These are phyloP conservation scores for Pneumocystis murina DNA, from an alignment of 1,139 yeast genomes.

Conservation along the genomic window DNA sequence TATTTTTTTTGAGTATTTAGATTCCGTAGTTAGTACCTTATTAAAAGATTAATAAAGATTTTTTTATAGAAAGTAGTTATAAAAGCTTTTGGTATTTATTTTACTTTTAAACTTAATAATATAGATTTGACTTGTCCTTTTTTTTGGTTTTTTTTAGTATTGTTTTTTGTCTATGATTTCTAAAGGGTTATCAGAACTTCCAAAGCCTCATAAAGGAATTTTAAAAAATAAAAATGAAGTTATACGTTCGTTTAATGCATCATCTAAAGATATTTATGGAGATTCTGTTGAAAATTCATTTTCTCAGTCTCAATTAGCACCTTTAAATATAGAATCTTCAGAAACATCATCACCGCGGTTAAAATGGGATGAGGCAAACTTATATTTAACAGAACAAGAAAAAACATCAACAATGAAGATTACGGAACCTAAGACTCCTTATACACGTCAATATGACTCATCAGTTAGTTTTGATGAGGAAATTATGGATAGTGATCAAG, in stretches of 20 bases:
- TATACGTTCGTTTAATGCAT: too few relatives aligned
- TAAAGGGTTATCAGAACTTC: background rate
- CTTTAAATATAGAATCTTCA: background rate
- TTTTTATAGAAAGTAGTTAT: too few relatives aligned
- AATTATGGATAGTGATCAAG: background rate
- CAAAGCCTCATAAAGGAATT: background rate
- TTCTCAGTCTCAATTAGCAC: background rate
- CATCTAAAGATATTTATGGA: background rate
- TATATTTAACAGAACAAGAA: conserved; percentile 52
- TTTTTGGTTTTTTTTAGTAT: background rate
- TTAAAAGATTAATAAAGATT: too few relatives aligned
- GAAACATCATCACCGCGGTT: conserved; percentile 26
- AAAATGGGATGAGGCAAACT: conserved; percentile 62
- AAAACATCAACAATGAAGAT: conserved; percentile 66
- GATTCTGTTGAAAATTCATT: background rate
- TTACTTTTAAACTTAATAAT: background rate
- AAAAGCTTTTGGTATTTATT: too few relatives aligned
- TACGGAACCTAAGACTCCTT: conserved; percentile 96
- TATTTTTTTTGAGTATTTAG: too few relatives aligned
- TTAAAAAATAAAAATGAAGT: background rate
- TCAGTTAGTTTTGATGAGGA: conserved; percentile 58
- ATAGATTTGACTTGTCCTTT: background rate
- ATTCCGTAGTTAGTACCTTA: too few relatives aligned
- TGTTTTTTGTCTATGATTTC: background rate
- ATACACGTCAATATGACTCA: conserved; percentile 83